Conservation (phyloP, 2,329 filamentous ascomycete species). For the Colletotrichum chrysophilum region DNA sequence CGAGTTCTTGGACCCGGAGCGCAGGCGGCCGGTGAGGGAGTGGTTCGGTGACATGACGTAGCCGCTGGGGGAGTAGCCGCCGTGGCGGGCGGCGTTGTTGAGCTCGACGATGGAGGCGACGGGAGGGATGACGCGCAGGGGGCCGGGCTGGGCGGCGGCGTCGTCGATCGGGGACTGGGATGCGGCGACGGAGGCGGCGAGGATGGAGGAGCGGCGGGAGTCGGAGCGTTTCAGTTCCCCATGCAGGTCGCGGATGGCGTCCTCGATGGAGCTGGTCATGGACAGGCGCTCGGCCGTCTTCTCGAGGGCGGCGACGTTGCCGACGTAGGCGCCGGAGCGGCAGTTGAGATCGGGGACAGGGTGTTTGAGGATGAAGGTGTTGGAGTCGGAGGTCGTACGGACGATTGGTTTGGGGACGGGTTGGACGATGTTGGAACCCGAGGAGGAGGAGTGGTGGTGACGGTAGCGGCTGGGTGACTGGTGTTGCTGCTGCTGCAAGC, state of each 20-base stretch:
- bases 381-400: constrained; percentile 49
- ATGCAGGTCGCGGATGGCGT: constrained; percentile 77
- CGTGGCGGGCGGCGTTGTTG: constrained; percentile 69
- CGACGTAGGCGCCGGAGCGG: constrained; percentile 65
- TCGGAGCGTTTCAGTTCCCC: constrained; percentile 73
- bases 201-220: constrained; percentile 68
- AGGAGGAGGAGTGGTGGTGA: constrained; percentile 18
- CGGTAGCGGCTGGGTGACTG: neutral
- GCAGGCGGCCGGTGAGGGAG: constrained; percentile 62
- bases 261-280: constrained; percentile 76
- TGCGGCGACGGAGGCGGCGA: constrained; percentile 50
- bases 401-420: constrained; percentile 46
- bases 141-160: constrained; percentile 29
- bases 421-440: neutral
- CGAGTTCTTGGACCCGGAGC: constrained; percentile 61
- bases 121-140: constrained; percentile 50
- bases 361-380: constrained; percentile 55
- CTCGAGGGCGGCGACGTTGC: constrained; percentile 77
- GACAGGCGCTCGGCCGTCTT: constrained; percentile 77
- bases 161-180: constrained; percentile 25
- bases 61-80: constrained; percentile 72
- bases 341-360: constrained; percentile 67
- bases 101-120: constrained; percentile 71
- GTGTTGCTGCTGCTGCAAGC: constrained; percentile 15
- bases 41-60: constrained; percentile 72